A percentile compares a stretch with the other conserved stretches of the same genome.
Evolutionary conservation across 208 protist species (phyloP).

Genomic region (Entamoeba invadens): DNA sequence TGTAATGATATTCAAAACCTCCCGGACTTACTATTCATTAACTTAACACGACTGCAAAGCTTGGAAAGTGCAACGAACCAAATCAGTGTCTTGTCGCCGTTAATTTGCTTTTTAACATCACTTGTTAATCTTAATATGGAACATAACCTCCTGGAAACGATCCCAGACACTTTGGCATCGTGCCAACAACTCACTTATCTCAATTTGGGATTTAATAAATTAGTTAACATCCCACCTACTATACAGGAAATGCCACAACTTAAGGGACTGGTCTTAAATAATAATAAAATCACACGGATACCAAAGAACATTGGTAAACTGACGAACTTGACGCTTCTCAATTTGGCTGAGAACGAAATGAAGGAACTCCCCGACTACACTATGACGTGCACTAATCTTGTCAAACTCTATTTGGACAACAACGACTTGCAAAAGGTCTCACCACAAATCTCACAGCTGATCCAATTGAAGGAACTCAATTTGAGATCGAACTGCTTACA

Average conservation of each 20-base stretch:
- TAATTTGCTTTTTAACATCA: neutral
- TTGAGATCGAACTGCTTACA: neutral
- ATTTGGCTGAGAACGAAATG: neutral
- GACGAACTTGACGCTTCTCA: neutral
- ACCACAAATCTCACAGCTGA: neutral
- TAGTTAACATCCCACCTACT: neutral
- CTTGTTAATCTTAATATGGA: neutral
- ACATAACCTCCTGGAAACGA: neutral
- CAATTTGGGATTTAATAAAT: neutral
- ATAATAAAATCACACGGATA: neutral
- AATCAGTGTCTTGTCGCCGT: neutral
- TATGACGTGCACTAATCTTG: neutral
- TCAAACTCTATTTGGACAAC: neutral
- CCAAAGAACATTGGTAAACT: neutral
- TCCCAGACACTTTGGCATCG: neutral
- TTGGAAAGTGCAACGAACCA: neutral
- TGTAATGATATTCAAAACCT: neutral
- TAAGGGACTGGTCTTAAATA: neutral
- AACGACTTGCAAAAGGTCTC: neutral
- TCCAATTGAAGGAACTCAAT: neutral
- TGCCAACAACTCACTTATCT: neutral
- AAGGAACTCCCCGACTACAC: neutral
- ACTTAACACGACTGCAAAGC: neutral
- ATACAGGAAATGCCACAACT: neutral
- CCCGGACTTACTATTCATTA: neutral